Percentiles rank a stretch among this genome's conserved stretches.
These are phyloP conservation scores for Pythium aristosporum DNA, from an alignment of 352 stramenopile species.

Conservation along the genomic window DNA sequence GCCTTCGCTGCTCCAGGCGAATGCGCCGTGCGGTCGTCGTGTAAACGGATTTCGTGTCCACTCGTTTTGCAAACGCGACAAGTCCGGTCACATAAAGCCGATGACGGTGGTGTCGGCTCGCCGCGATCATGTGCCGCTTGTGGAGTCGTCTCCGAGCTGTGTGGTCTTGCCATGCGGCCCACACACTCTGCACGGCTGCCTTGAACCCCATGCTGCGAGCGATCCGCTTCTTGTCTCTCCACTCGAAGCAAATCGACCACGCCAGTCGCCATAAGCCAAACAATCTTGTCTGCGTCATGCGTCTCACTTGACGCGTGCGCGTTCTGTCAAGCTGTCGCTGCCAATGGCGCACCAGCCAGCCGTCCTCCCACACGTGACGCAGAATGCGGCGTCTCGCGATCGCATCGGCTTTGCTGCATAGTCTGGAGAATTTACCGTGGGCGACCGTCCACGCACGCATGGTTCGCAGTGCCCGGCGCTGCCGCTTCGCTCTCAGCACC, in stretches of 20 bases:
- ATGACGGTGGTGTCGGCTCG: neutral
- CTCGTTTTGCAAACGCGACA: slow-evolving; percentile 1
- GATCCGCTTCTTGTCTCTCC: slow-evolving; percentile 9
- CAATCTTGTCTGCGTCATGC: neutral
- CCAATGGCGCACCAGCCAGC: slow-evolving; percentile 13
- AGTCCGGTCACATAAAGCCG: slow-evolving; percentile 3
- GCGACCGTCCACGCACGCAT: slow-evolving; percentile 14
- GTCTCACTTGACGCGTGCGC: neutral
- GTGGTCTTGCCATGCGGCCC: slow-evolving; percentile 7
- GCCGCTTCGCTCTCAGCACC: neutral
- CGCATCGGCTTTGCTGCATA: neutral
- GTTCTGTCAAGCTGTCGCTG: slow-evolving; percentile 4
- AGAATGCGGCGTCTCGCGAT: slow-evolving; percentile 17
- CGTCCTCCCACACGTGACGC: slow-evolving; percentile 14
- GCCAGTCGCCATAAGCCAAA: slow-evolving; percentile 10
- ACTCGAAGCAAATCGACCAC: slow-evolving; percentile 6
- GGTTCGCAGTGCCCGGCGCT: slow-evolving; percentile 1
- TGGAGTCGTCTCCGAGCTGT: slow-evolving; percentile 4
- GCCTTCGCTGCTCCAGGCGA: slow-evolving; percentile 3
- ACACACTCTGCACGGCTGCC: neutral
- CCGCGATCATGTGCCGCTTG: neutral
- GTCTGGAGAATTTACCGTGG: neutral
- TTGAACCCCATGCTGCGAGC: slow-evolving; percentile 3
- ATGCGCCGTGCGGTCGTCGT: slow-evolving; percentile 2
- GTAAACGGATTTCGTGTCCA: slow-evolving; percentile 1